A percentile compares a stretch with the other conserved stretches of the same genome.
phyloP scores from a whole-genome alignment of 768 basidiomycete genomes.

The Lactifluus volemus region DNA sequence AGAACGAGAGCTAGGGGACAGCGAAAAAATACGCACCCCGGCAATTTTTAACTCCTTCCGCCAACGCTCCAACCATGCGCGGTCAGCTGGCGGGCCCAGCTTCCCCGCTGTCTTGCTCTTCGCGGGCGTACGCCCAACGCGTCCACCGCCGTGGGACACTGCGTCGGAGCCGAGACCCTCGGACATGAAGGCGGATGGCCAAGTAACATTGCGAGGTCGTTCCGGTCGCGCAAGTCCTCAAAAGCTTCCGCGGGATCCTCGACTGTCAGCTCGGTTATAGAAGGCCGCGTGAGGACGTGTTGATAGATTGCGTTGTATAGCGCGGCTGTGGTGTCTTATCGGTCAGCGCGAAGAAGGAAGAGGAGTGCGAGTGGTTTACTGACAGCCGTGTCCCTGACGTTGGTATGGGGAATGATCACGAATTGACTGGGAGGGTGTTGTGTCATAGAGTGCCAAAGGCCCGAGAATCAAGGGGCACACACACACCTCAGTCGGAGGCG shows the following conservation, averaged over 20 bases:
- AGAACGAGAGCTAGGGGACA: background rate
- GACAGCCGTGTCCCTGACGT: constrained; percentile 84
- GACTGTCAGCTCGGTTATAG: constrained; percentile 87
- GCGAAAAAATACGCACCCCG: constrained; percentile 37
- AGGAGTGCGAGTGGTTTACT: constrained; percentile 24
- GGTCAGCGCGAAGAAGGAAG: background rate
- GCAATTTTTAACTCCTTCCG: constrained; percentile 84
- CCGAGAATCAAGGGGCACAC: constrained; percentile 14
- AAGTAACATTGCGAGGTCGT: constrained; percentile 77
- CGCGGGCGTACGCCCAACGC: constrained; percentile 29
- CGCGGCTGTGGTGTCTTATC: constrained; percentile 44
- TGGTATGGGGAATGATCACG: constrained; percentile 90
- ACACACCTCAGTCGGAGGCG: constrained; percentile 82
- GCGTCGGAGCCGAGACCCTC: constrained; percentile 52
- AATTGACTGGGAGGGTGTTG: constrained; percentile 62
- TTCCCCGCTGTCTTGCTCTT: constrained; percentile 37
- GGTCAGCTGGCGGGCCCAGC: constrained; percentile 72
- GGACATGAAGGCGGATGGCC: constrained; percentile 52
- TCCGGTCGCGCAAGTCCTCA: constrained; percentile 90
- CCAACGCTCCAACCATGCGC: constrained; percentile 71
- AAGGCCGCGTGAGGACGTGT: constrained; percentile 53
- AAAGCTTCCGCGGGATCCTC: constrained; percentile 98
- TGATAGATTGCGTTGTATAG: constrained; percentile 83
- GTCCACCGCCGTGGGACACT: constrained; percentile 28
- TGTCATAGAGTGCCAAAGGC: background rate